phyloP scores from a whole-genome alignment of 805 yeast species.

The Saccharomycodes ludwigii region DNA sequence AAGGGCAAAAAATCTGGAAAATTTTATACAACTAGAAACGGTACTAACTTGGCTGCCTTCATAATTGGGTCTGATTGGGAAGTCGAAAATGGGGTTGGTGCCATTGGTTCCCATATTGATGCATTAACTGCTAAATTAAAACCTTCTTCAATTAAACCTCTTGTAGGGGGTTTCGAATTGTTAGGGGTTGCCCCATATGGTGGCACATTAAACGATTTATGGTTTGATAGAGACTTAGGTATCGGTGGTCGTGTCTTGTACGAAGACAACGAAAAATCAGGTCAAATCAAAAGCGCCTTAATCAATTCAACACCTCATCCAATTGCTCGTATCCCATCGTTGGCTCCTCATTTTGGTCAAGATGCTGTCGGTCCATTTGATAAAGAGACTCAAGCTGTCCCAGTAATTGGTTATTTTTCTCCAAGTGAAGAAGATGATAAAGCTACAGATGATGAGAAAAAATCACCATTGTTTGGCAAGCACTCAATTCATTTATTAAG shows the following conservation, averaged over 20 bases:
- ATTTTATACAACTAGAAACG: constrained; percentile 58
- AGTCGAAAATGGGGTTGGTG: constrained; percentile 54
- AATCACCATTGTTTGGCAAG: constrained; percentile 53
- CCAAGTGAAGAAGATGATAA: constrained; percentile 23
- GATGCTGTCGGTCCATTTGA: constrained; percentile 63
- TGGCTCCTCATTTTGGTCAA: constrained; percentile 80
- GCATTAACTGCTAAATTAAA: constrained; percentile 57
- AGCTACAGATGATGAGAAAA: constrained; percentile 47
- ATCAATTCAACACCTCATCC: constrained; percentile 54
- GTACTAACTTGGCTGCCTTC: constrained; percentile 58
- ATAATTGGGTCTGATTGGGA: constrained; percentile 55
- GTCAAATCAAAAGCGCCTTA: constrained; percentile 29
- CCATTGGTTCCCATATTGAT: constrained; percentile 68
- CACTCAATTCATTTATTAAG: constrained; percentile 60
- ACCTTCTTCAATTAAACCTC: constrained; percentile 51
- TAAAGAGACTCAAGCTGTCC: constrained; percentile 65
- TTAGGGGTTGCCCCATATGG: constrained; percentile 80
- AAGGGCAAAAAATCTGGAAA: constrained; percentile 30
- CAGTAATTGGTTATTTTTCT: constrained; percentile 51
- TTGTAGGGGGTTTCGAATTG: constrained; percentile 62
- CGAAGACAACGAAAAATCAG: constrained; percentile 23
- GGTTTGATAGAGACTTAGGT: constrained; percentile 85
- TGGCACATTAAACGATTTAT: constrained; percentile 49
- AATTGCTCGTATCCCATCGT: constrained; percentile 69
- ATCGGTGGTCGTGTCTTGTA: constrained; percentile 67